Evolutionary conservation across 345 rosid species (phyloP).

Genomic region (Gossypium longicalyx): DNA sequence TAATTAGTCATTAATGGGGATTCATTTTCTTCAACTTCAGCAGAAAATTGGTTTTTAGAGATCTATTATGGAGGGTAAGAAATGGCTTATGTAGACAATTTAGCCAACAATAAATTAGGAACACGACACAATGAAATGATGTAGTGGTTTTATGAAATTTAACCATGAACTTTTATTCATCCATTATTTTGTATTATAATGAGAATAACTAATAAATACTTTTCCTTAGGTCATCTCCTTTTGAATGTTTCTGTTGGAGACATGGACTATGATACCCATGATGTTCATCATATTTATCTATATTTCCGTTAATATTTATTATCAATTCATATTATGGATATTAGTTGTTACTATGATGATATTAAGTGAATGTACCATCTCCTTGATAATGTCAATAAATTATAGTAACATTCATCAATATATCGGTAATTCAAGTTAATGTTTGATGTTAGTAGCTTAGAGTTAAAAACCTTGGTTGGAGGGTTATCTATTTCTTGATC

Average conservation of each 20-base stretch:
- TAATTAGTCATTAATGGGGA: neutral
- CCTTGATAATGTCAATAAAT: no score
- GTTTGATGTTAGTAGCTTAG: neutral
- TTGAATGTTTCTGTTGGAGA: no score
- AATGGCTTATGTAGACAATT: neutral
- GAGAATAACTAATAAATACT: no score
- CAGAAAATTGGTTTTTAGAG: neutral
- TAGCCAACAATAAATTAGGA: neutral
- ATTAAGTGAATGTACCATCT: no score
- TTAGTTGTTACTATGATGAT: neutral
- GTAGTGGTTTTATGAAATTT: neutral
- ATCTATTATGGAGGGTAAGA: conserved; percentile 1
- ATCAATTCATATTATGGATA: neutral
- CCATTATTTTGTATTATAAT: no score
- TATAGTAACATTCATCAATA: no score
- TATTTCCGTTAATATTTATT: neutral
- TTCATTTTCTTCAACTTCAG: neutral
- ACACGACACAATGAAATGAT: neutral
- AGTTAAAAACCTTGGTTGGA: neutral
- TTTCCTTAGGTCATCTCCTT: no score
- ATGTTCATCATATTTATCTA: neutral
- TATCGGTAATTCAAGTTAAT: neutral
- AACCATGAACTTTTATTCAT: no score
- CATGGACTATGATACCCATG: neutral
- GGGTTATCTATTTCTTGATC: neutral